Evolutionary conservation across 2,329 filamentous ascomycete genomes (phyloP).

Genomic region (Sarocladiaceae sp.): DNA sequence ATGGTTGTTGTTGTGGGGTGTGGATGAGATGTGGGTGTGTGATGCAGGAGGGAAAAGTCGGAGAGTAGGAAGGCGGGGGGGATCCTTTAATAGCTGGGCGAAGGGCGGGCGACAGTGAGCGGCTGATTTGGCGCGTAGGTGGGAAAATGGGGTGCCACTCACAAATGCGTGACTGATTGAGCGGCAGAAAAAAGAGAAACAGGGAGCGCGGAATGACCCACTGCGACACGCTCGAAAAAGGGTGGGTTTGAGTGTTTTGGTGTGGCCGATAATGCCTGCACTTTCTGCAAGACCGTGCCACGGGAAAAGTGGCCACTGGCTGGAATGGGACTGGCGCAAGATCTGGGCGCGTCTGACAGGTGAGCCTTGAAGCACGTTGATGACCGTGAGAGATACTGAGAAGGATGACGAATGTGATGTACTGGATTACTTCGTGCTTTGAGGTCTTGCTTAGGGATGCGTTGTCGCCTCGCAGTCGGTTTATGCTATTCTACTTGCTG

Average conservation of each 20-base stretch:
- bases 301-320: neutral
- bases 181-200: constrained; percentile 18
- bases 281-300: too few species aligned
- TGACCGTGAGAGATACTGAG: too few species aligned
- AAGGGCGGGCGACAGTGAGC: constrained; percentile 22
- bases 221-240: neutral
- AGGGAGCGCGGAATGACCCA: constrained; percentile 14
- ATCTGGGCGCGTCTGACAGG: neutral
- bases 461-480: too few species aligned
- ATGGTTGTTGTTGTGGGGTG: constrained; percentile 22
- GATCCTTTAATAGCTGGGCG: constrained; percentile 35
- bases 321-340: constrained; percentile 6
- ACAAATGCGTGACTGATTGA: constrained; percentile 22
- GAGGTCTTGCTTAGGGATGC: too few species aligned
- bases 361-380: too few species aligned
- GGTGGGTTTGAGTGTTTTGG: neutral
- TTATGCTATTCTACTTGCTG: too few species aligned
- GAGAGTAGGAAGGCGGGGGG: constrained; percentile 37
- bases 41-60: constrained; percentile 37
- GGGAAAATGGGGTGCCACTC: too few species aligned
- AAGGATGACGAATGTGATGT: too few species aligned
- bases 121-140: constrained; percentile 31
- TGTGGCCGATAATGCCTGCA: neutral
- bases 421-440: too few species aligned
- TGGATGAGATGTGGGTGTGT: constrained; percentile 29